These are phyloP conservation scores for Pharnaceum exiguum DNA, from an alignment of 148 eudicot species.

Conservation along the genomic window DNA sequence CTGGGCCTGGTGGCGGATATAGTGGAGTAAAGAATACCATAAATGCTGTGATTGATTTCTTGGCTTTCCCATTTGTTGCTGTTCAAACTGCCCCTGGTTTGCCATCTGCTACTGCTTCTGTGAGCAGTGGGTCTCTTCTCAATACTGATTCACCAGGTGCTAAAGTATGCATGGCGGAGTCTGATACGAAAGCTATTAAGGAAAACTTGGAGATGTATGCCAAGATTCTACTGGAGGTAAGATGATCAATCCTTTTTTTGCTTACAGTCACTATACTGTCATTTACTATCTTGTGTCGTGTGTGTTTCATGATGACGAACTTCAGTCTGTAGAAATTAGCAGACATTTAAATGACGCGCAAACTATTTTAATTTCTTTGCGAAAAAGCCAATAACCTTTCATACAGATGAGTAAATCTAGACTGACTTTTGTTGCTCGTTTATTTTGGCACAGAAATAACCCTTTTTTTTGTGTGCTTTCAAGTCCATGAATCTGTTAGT, in stretches of 20 bases:
- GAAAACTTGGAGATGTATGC: constrained; percentile 66
- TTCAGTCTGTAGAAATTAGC: no score
- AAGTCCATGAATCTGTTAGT: background rate
- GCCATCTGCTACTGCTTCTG: constrained; percentile 89
- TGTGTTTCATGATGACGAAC: background rate
- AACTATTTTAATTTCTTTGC: no score
- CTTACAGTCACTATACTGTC: background rate
- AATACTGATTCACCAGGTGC: constrained; percentile 91
- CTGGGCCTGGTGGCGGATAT: constrained; percentile 87
- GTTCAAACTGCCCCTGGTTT: constrained; percentile 64
- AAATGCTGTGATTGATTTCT: constrained; percentile 75
- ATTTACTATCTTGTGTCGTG: background rate
- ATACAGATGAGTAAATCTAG: background rate
- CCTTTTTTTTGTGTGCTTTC: no score
- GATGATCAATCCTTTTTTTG: constrained; percentile 5
- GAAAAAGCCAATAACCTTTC: background rate
- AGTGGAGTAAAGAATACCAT: constrained; percentile 58
- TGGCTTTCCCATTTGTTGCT: constrained; percentile 98
- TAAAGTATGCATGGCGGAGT: constrained; percentile 74
- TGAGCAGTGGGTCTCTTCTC: constrained; percentile 77
- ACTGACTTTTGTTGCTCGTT: background rate
- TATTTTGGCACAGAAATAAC: no score
- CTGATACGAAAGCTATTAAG: constrained; percentile 72
- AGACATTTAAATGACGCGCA: background rate
- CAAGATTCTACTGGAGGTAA: constrained; percentile 76